Conservation (phyloP, 495 filamentous ascomycete species). For the Cetradonia linearis region DNA sequence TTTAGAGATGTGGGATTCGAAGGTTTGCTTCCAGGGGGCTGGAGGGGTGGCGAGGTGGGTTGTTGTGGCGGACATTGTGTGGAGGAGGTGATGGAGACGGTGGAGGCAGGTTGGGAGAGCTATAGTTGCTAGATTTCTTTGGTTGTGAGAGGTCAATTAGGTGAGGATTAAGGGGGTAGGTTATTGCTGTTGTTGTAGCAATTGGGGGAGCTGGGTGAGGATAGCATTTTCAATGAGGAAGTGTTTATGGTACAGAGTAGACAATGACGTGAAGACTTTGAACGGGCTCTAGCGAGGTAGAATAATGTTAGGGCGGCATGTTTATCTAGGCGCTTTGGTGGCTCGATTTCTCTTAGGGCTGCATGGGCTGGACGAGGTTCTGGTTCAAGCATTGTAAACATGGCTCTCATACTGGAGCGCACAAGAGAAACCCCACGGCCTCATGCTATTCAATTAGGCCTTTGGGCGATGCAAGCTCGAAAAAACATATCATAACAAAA, state of each 20-base stretch:
- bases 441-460: background rate
- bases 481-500: background rate
- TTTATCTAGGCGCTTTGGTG: too few relatives aligned
- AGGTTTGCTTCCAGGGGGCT: conserved; percentile 56
- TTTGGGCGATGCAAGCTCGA: background rate
- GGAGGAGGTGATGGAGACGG: conserved; percentile 18
- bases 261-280: conserved; percentile 2
- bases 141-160: background rate
- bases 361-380: too few relatives aligned
- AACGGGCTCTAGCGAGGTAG: background rate
- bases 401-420: too few relatives aligned
- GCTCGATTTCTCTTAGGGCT: too few relatives aligned
- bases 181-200: background rate
- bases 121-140: conserved; percentile 6
- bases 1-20: conserved; percentile 53
- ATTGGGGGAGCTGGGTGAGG: background rate
- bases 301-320: too few relatives aligned
- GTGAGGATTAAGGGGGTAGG: background rate
- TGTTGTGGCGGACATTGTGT: conserved; percentile 28
- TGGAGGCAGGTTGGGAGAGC: conserved; percentile 16
- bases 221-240: background rate
- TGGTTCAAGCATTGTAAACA: too few relatives aligned
- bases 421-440: too few relatives aligned
- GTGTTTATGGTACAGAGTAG: background rate
- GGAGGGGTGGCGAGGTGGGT: conserved; percentile 24